These are phyloP conservation scores for Fusarium sp. DNA, from an alignment of 2,329 filamentous ascomycete genomes.

Conservation along the genomic window DNA sequence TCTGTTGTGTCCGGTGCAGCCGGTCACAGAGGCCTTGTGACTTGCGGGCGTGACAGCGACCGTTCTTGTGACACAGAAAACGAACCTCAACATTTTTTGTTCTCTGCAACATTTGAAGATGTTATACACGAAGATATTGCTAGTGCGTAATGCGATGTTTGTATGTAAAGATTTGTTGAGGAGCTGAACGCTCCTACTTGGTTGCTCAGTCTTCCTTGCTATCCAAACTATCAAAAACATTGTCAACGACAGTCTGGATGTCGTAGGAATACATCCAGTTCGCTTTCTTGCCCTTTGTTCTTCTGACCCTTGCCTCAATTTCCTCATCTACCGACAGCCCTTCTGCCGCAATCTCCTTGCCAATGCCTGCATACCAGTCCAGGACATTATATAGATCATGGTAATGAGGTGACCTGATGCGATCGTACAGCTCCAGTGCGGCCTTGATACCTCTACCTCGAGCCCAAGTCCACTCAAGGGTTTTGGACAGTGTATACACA, in stretches of 20 bases:
- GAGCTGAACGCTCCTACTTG: neutral
- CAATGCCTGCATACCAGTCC: conserved; percentile 35
- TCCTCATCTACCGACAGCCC: conserved; percentile 34
- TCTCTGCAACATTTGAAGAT: neutral
- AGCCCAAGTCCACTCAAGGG: conserved; percentile 39
- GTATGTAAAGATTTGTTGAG: neutral
- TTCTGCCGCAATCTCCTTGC: conserved; percentile 23
- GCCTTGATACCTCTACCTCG: conserved; percentile 18
- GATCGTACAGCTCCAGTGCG: conserved; percentile 41
- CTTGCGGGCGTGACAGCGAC: neutral
- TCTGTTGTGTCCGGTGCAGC: neutral
- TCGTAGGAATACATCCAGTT: conserved; percentile 45
- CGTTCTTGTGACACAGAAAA: conserved; percentile 4
- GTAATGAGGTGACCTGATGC: conserved; percentile 45
- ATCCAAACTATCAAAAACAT: conserved; percentile 1
- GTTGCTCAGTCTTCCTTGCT: neutral
- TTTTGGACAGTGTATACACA: conserved; percentile 37
- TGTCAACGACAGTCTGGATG: conserved; percentile 31
- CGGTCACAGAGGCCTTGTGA: conserved; percentile 4
- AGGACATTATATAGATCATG: conserved; percentile 38
- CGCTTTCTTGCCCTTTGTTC: conserved; percentile 31
- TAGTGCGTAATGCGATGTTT: neutral
- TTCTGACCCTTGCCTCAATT: conserved; percentile 37
- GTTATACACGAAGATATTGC: neutral
- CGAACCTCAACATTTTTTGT: neutral